Percentiles rank a stretch among this genome's conserved stretches.
Evolutionary conservation across 2,329 filamentous ascomycete species (phyloP).

Genomic region (Fusarium camptoceras): DNA sequence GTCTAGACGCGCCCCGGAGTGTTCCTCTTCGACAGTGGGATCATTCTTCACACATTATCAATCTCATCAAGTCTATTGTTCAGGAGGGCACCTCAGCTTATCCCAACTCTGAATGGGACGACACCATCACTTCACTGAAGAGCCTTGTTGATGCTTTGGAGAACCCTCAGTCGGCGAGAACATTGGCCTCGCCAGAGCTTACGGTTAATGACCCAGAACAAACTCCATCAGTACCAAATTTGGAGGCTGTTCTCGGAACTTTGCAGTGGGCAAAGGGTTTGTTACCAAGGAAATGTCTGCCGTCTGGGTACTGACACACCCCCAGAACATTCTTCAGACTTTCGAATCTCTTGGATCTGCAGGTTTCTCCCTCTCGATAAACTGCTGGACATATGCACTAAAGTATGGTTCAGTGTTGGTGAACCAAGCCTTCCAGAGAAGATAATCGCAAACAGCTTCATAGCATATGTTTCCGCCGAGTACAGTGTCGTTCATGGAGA

Average conservation of each 20-base stretch:
- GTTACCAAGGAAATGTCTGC: rapidly evolving
- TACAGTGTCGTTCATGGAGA: slow-evolving; percentile 44
- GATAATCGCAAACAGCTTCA: slow-evolving; percentile 52
- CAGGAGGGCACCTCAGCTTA: neutral
- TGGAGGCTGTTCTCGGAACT: slow-evolving; percentile 45
- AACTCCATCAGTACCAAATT: slow-evolving; percentile 43
- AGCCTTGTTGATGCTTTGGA: slow-evolving; percentile 17
- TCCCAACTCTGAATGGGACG: neutral
- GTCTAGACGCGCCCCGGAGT: rapidly evolving
- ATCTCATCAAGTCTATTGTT: slow-evolving; percentile 49
- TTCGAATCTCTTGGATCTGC: slow-evolving; percentile 49
- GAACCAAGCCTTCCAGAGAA: slow-evolving; percentile 50
- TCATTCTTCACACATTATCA: slow-evolving; percentile 50
- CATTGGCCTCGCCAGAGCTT: too few relatives aligned
- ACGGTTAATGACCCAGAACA: neutral
- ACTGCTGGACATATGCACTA: slow-evolving; percentile 50
- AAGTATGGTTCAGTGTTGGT: slow-evolving; percentile 53
- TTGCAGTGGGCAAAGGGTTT: slow-evolving; percentile 52
- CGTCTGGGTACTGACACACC: neutral
- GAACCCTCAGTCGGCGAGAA: neutral
- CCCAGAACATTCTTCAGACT: slow-evolving; percentile 43
- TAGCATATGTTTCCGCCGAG: slow-evolving; percentile 52
- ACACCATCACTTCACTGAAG: slow-evolving; percentile 18
- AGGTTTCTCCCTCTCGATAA: slow-evolving; percentile 49
- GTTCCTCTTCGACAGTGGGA: slow-evolving; percentile 43